Evolutionary conservation across 495 filamentous ascomycete genomes (phyloP).

Genomic region (Cercophora newfieldiana): DNA sequence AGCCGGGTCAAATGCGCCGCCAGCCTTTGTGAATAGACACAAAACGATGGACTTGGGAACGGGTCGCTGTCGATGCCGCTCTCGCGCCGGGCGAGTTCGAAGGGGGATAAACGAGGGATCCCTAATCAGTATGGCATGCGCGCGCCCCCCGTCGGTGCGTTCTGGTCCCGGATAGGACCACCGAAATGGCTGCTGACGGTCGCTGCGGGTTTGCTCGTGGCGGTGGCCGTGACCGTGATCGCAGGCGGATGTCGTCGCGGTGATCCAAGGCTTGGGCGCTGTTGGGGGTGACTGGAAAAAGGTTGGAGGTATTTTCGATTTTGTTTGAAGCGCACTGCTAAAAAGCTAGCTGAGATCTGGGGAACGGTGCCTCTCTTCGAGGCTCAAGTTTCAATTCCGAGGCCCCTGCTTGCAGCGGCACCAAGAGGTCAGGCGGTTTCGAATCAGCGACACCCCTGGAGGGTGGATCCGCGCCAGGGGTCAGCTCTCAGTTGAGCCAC

Average conservation of each 20-base stretch:
- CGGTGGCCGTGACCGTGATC: background rate
- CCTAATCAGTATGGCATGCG: background rate
- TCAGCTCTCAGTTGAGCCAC: background rate
- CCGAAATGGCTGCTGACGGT: background rate
- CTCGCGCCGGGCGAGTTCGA: slow-evolving; percentile 24
- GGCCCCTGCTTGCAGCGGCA: slow-evolving; percentile 15
- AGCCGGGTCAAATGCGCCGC: slow-evolving; percentile 29
- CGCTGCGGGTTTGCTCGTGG: background rate
- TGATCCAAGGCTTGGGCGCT: background rate
- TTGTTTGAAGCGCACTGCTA: slow-evolving; percentile 7
- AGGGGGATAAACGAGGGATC: slow-evolving; percentile 8
- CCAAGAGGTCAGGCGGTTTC: background rate
- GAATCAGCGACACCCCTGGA: background rate
- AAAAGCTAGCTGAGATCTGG: slow-evolving; percentile 1
- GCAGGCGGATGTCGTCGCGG: background rate
- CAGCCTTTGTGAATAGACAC: slow-evolving; percentile 12
- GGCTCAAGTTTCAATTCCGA: slow-evolving; percentile 23
- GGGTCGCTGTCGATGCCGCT: slow-evolving; percentile 5
- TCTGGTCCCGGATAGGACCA: background rate
- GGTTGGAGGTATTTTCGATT: background rate
- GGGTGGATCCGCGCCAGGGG: background rate
- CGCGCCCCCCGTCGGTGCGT: background rate
- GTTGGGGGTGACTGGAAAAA: background rate
- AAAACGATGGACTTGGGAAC: slow-evolving; percentile 9
- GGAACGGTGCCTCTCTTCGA: background rate